phyloP scores from a whole-genome alignment of 495 filamentous ascomycete species.

The Amphirosellinia nigrospora region DNA sequence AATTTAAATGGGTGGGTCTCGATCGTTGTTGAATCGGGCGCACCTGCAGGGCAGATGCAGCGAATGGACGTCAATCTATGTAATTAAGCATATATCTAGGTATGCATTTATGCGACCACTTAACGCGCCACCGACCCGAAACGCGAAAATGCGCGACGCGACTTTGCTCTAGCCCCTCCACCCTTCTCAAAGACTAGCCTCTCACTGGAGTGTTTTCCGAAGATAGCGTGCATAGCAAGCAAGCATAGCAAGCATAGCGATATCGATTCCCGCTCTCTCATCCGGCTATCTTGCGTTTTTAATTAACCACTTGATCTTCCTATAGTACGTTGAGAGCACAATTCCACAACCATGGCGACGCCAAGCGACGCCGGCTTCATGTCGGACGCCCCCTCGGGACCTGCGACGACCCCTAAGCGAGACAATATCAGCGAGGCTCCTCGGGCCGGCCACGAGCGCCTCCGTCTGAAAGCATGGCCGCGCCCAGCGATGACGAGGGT shows the following conservation, averaged over 20 bases:
- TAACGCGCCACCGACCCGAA: constrained; percentile 12
- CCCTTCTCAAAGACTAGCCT: constrained; percentile 24
- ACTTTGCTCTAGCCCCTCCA: constrained; percentile 22
- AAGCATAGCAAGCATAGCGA: constrained; percentile 8
- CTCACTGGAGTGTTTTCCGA: constrained; percentile 13
- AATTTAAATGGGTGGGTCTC: not conserved
- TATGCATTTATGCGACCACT: constrained; percentile 27
- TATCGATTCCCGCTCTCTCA: not conserved
- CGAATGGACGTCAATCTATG: too few species aligned
- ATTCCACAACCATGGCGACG: constrained; percentile 40
- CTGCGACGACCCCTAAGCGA: constrained; percentile 43
- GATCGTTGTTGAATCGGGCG: not conserved
- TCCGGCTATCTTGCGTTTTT: not conserved
- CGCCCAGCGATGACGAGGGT: constrained; percentile 66
- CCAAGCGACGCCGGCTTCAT: constrained; percentile 55
- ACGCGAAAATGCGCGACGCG: constrained; percentile 26
- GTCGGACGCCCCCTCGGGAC: constrained; percentile 48
- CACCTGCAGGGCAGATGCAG: not conserved
- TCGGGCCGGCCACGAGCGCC: constrained; percentile 66
- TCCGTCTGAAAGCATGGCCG: constrained; percentile 69
- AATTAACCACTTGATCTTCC: not conserved
- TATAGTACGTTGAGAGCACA: constrained; percentile 11
- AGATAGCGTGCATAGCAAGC: not conserved
- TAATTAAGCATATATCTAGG: constrained; percentile 1
- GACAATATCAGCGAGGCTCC: constrained; percentile 52